Conservation (phyloP, 2,329 filamentous ascomycete genomes). For the Leptographium wingfieldii region DNA sequence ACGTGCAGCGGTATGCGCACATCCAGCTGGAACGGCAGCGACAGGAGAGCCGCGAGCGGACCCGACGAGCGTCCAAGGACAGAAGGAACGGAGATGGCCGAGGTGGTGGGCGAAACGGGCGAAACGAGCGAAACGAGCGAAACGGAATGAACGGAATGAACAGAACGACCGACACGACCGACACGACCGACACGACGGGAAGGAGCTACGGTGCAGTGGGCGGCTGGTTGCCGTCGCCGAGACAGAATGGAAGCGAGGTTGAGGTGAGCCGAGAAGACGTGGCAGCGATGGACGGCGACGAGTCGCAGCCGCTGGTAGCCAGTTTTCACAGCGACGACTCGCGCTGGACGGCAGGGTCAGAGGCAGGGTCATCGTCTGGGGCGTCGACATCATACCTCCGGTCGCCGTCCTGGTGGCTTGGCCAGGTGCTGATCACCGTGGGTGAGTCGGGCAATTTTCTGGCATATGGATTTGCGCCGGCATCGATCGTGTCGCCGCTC, state of each 20-base stretch:
- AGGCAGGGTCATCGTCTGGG: conserved; percentile 8
- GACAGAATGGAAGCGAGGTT: not conserved
- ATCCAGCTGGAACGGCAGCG: conserved; percentile 66
- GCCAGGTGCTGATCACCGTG: conserved; percentile 81
- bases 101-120: conserved; percentile 19
- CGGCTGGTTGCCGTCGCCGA: not conserved
- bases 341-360: conserved; percentile 10
- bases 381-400: conserved; percentile 56
- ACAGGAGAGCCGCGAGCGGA: conserved; percentile 41
- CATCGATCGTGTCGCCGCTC: conserved; percentile 90
- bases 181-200: not conserved
- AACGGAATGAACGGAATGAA: not conserved
- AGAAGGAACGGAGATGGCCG: conserved; percentile 17
- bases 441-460: conserved; percentile 95
- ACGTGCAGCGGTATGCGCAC: conserved; percentile 93
- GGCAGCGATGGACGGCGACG: conserved; percentile 21
- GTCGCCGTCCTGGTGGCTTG: conserved; percentile 93
- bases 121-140: not conserved
- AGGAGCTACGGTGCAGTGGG: conserved; percentile 29
- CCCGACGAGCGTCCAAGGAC: conserved; percentile 40
- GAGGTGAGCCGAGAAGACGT: conserved; percentile 19
- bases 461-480: conserved; percentile 93
- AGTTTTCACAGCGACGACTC: conserved; percentile 33
- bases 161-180: conserved; percentile 3
- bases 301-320: conserved; percentile 37